Base-by-base conservation (phyloP, 345 rosid species). In the Triadica sebifera region DNA sequence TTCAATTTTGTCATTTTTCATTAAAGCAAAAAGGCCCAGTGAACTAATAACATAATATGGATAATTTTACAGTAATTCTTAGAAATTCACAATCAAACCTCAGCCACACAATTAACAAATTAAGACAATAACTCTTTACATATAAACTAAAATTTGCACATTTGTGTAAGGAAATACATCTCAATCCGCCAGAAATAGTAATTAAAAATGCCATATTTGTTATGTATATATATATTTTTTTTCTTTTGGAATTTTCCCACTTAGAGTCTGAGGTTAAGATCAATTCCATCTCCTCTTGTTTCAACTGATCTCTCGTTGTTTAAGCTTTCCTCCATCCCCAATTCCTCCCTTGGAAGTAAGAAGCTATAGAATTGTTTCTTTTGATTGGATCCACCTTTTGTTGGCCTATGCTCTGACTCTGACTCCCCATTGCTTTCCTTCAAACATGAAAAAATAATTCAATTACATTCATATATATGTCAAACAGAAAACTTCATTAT, bases 211-310 rank as follows among this genome's bases (percentile, higher is more conserved):
- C 34, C 34, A 29, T 29, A 29, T 29, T 29, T 29, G 34, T 29
- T 29, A 29, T 29, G 34, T 29, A 29, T 29, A 29, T 2, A 29
- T 29, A 29, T 2, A 1, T 29, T 29, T 29, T 29, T 29, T 29
- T 29, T 29, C 2, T 29, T 29, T 29, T n/a, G n/a, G n/a, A 29
- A 29, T 29, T 29, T 29, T 52, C 20, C 57, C n/a, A 17, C 5
- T 74, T 73, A 90, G 53, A 90, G 86, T 84, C 80, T 85, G 25
- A 88, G 82, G 67, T 81, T 83, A 25, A 90, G 91, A 83, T 90
- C 95, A 78, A 88, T 82, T 51, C 70, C 83, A 62, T 87, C 89
- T 29, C 49, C 71, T 55, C 55, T 75, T 63, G 75, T 52, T 74
- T 84, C 90, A 75, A 41, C 25, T 29, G 34, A 29, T 77, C 69